These are phyloP conservation scores for Prunus mongolica DNA, from an alignment of 306 rosid species.

Conservation along the genomic window DNA sequence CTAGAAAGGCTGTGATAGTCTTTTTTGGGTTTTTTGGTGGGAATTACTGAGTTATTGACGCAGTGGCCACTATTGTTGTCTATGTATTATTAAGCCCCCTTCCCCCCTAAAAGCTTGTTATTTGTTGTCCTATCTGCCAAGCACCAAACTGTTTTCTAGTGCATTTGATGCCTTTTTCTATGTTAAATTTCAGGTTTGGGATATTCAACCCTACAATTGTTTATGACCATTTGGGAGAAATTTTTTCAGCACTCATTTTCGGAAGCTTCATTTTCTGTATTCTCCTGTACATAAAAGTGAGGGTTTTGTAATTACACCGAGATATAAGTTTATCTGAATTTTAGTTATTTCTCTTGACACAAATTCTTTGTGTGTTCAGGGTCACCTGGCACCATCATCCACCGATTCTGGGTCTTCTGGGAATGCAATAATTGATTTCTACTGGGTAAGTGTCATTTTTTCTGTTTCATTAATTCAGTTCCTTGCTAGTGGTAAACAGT, in stretches of 20 bases:
- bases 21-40: neutral
- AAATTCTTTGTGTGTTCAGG: slow-evolving; percentile 36
- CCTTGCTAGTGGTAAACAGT: neutral
- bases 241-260: slow-evolving; percentile 74
- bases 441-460: slow-evolving; percentile 66
- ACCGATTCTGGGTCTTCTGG: slow-evolving; percentile 90
- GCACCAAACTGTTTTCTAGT: neutral
- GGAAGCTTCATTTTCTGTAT: slow-evolving; percentile 90
- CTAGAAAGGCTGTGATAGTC: neutral
- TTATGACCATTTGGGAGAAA: slow-evolving; percentile 95
- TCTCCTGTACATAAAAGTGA: slow-evolving; percentile 83
- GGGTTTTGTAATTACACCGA: slow-evolving; percentile 14
- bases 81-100: too few species aligned
- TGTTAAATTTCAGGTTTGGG: slow-evolving; percentile 69
- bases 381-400: slow-evolving; percentile 89
- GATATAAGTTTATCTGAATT: neutral
- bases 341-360: slow-evolving; percentile 22
- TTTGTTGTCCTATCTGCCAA: too few species aligned
- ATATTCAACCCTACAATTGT: slow-evolving; percentile 82
- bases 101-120: too few species aligned
- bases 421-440: slow-evolving; percentile 80
- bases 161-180: slow-evolving; percentile 9
- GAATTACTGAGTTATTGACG: neutral
- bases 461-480: neutral
- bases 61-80: neutral